A percentile compares a stretch with the other conserved stretches of the same genome.
phyloP scores from a whole-genome alignment of 495 filamentous ascomycete genomes.

The Aspergillus ostianus region DNA sequence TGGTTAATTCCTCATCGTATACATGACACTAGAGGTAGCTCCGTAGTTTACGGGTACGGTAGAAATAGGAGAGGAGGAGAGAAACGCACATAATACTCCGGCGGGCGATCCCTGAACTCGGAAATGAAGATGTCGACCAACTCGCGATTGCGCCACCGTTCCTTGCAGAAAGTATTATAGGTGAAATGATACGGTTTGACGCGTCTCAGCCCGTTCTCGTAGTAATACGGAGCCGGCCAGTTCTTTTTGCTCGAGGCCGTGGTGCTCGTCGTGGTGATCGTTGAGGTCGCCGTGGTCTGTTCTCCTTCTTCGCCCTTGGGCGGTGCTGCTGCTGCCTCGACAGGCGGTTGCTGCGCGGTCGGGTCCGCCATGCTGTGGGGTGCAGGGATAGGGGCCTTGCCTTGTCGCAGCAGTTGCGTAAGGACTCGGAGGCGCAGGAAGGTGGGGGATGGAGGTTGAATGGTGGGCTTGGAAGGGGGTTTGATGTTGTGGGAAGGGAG shows the following conservation, averaged over 20 bases:
- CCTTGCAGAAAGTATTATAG: conserved; percentile 88
- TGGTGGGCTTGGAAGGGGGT: neutral
- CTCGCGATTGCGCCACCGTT: conserved; percentile 77
- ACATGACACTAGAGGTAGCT: too few relatives aligned
- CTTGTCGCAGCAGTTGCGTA: neutral
- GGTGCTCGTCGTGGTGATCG: neutral
- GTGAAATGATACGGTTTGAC: conserved; percentile 83
- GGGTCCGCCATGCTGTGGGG: neutral
- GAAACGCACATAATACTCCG: conserved; percentile 76
- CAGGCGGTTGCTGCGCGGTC: neutral
- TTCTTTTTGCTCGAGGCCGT: neutral
- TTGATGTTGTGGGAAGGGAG: neutral
- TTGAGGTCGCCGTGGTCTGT: too few relatives aligned
- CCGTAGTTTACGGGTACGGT: too few relatives aligned
- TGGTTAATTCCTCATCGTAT: neutral
- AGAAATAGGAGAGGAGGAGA: neutral
- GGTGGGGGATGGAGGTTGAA: neutral
- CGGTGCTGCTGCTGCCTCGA: neutral
- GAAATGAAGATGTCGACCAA: conserved; percentile 77
- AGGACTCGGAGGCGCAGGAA: neutral
- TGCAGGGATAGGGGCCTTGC: neutral
- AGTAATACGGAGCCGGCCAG: conserved; percentile 55
- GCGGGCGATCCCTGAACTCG: conserved; percentile 83
- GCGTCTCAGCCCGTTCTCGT: conserved; percentile 74
- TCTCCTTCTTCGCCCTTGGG: neutral